Percentiles rank a stretch among this genome's conserved stretches.
Evolutionary conservation across 1,284 basidiomycete species (phyloP).

Genomic region (Trametes versicolor): DNA sequence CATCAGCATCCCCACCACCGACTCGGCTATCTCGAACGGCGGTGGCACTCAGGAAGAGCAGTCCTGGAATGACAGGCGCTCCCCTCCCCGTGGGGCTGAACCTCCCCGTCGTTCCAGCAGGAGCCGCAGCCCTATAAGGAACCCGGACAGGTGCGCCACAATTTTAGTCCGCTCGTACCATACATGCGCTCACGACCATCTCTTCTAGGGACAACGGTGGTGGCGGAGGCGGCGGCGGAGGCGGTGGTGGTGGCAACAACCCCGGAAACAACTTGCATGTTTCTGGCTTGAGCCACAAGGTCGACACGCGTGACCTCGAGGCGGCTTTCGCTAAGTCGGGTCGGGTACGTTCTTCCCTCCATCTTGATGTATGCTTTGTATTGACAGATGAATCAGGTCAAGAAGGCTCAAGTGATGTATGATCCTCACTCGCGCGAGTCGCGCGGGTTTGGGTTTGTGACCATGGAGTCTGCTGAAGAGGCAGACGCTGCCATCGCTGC

Average conservation of each 20-base stretch:
- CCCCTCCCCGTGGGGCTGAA: conserved; percentile 58
- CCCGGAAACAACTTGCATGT: conserved; percentile 98
- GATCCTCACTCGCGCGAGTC: conserved; percentile 97
- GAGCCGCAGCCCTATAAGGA: conserved; percentile 72
- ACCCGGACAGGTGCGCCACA: conserved; percentile 56
- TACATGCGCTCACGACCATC: background rate
- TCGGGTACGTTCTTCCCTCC: conserved; percentile 64
- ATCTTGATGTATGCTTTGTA: background rate
- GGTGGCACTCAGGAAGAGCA: conserved; percentile 50
- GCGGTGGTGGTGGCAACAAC: conserved; percentile 62
- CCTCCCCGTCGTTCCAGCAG: conserved; percentile 71
- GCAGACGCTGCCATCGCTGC: conserved; percentile 90
- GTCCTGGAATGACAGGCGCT: conserved; percentile 54
- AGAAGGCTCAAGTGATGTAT: conserved; percentile 94
- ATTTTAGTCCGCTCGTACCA: conserved; percentile 18
- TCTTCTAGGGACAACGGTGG: conserved; percentile 42
- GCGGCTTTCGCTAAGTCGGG: conserved; percentile 90
- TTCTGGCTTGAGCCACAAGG: conserved; percentile 82
- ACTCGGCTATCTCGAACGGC: conserved; percentile 56
- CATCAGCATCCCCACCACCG: conserved; percentile 74
- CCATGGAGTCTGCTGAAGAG: conserved; percentile 89
- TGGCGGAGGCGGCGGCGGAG: no score
- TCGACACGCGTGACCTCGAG: conserved; percentile 90
- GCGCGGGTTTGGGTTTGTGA: conserved; percentile 98
- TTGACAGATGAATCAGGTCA: conserved; percentile 58